phyloP scores from a whole-genome alignment of 257 asterid species.

The Petunia axillaris region DNA sequence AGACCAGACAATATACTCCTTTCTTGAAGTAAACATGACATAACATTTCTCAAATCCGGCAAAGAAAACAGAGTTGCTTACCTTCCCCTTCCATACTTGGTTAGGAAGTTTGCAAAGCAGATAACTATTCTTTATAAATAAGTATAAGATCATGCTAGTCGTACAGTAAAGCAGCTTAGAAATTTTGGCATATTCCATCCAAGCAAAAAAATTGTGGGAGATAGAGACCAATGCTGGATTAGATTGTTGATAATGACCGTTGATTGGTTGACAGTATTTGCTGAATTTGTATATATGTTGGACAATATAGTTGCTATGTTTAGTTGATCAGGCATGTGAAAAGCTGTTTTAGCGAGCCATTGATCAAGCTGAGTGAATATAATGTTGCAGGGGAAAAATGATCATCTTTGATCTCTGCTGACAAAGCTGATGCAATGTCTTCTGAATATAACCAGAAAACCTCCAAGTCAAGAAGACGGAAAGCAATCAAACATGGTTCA shows the following conservation, averaged over 20 bases:
- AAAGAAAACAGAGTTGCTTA: conserved; percentile 14
- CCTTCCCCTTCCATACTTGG: conserved; percentile 21
- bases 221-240: conserved; percentile 61
- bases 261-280: conserved; percentile 93
- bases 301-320: conserved; percentile 85
- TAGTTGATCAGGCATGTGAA: conserved; percentile 97
- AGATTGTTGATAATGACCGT: conserved; percentile 92
- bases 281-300: conserved; percentile 96
- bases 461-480: conserved; percentile 73
- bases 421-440: conserved; percentile 91
- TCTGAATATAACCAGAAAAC: conserved; percentile 98
- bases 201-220: conserved; percentile 30
- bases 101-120: conserved; percentile 18
- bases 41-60: not conserved
- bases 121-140: conserved; percentile 22
- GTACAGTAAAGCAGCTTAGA: conserved; percentile 25
- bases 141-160: conserved; percentile 13
- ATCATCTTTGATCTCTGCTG: conserved; percentile 97
- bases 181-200: conserved; percentile 22
- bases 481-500: conserved; percentile 45
- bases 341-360: conserved; percentile 92
- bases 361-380: conserved; percentile 59
- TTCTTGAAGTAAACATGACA: not conserved
- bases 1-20: not conserved
- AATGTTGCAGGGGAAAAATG: conserved; percentile 93